Evolutionary conservation across 345 rosid genomes (phyloP), one percentile per base, ranked within the genome.

Genomic region (Rubroshorea leprosula): DNA sequence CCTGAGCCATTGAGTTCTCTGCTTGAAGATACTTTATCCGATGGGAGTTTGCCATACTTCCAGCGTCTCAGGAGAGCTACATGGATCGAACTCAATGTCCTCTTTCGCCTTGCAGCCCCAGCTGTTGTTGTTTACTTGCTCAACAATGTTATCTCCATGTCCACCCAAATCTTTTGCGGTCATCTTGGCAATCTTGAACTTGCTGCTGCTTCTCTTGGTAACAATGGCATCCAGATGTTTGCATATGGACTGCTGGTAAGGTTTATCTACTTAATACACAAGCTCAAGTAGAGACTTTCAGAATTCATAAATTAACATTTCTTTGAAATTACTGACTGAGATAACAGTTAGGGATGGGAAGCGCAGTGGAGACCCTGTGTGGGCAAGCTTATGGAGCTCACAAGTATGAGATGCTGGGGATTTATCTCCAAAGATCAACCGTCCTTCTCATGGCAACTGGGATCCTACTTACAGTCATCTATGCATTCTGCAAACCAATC

Each of bases 281-380:
- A 29, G 35, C 9, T 29, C 35, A 29, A 29, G 9, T 29, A 4
- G 9, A 29, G 4, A 29, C 4, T 29, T 29, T 29, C 9, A 29
- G 5, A 29, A 9, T 29, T 29, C 35, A 29, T 9, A 29, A 29
- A 29, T n/a, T n/a, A n/a, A n/a, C n/a, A n/a, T 3, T 29, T 29
- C 35, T 3, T 29, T 29, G 35, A 9, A 17, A 12, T 29, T 24
- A 17, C 16, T 49, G 47, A n/a, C n/a, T n/a, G n/a, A n/a, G n/a
- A n/a, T n/a, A n/a, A n/a, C 55, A 77, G 74, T 15, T 68, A 45
- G 79, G 76, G 6, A 78, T 73, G 89, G 86, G 89, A 54, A 80
- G 86, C 49, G 86, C 86, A 1, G 85, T 78, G 61, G 85, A 80
- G 73, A 83, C 89, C 0, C 66, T 80, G 17, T 80, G 89, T 43